These are phyloP conservation scores for Aspergillus kassunensis DNA, from an alignment of 495 filamentous ascomycete genomes.

Conservation along the genomic window DNA sequence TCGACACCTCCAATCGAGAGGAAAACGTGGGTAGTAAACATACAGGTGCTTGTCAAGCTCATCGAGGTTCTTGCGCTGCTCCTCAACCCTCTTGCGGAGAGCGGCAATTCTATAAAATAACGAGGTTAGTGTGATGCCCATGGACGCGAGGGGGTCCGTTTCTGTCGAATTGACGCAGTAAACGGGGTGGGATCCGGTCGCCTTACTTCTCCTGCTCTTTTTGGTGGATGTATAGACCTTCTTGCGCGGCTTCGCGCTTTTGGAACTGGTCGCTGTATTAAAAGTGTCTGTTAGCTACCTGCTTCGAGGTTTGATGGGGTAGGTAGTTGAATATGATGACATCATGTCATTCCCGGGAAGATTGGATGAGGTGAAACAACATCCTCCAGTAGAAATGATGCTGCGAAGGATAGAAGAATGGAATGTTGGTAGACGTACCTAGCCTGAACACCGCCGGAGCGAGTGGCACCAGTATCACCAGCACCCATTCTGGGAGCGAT, in stretches of 20 bases:
- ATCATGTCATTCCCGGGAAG: slow-evolving; percentile 12
- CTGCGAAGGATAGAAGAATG: not conserved
- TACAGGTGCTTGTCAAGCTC: slow-evolving; percentile 84
- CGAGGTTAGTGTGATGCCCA: not conserved
- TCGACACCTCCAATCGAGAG: not conserved
- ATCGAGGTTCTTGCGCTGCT: slow-evolving; percentile 77
- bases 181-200: not conserved
- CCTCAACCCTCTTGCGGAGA: slow-evolving; percentile 72
- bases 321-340: slow-evolving; percentile 14
- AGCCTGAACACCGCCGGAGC: slow-evolving; percentile 32
- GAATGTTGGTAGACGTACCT: slow-evolving; percentile 26
- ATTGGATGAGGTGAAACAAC: not conserved
- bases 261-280: slow-evolving; percentile 76
- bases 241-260: slow-evolving; percentile 81
- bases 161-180: too few species aligned
- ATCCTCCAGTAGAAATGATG: not conserved
- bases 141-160: too few species aligned
- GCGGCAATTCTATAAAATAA: slow-evolving; percentile 42
- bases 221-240: slow-evolving; percentile 76
- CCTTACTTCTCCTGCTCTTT: slow-evolving; percentile 79
- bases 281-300: not conserved
- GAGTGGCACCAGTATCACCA: slow-evolving; percentile 66
- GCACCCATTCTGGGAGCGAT: slow-evolving; percentile 58
- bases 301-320: slow-evolving; percentile 1
- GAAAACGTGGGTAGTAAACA: slow-evolving; percentile 21